These are phyloP conservation scores for Huntiella bhutanensis DNA, from an alignment of 2,329 filamentous ascomycete genomes.

Conservation along the genomic window DNA sequence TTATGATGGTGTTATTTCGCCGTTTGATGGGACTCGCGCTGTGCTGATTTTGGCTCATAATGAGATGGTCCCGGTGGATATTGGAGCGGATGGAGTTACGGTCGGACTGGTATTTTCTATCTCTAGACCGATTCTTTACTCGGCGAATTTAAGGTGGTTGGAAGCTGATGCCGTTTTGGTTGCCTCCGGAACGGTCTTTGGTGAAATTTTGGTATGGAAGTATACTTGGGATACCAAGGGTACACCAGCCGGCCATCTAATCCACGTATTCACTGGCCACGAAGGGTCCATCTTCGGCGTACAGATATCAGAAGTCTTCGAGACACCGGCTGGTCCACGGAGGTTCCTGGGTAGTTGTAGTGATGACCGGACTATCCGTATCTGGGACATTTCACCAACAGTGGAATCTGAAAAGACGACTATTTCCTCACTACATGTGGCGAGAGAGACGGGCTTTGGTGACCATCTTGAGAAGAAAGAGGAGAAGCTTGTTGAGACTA, in stretches of 20 bases:
- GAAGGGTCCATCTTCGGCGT: conserved; percentile 92
- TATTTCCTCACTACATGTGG: conserved; percentile 19
- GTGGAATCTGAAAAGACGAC: conserved; percentile 12
- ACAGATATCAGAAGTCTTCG: conserved; percentile 42
- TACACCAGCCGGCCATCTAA: conserved; percentile 21
- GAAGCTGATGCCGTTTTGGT: conserved; percentile 44
- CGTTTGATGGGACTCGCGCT: conserved; percentile 23
- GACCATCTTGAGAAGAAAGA: conserved; percentile 13
- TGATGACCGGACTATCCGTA: conserved; percentile 72
- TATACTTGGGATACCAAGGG: conserved; percentile 25
- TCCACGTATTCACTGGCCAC: conserved; percentile 45
- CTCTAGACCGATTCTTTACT: conserved; percentile 73
- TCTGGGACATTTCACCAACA: conserved; percentile 58
- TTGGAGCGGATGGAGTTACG: conserved; percentile 15
- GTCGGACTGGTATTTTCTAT: conserved; percentile 38
- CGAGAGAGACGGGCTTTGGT: conserved; percentile 45
- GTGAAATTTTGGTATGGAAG: conserved; percentile 82
- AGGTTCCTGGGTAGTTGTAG: conserved; percentile 79
- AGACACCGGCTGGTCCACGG: conserved; percentile 20
- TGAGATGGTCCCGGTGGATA: conserved; percentile 40
- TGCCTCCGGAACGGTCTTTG: conserved; percentile 82
- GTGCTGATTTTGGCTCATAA: conserved; percentile 76
- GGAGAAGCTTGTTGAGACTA: conserved; percentile 3
- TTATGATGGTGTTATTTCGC: conserved; percentile 42
- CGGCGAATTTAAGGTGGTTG: conserved; percentile 53